A percentile compares a stretch with the other conserved stretches of the same genome.
Conservation (phyloP, 2,329 filamentous ascomycete species). For the Colletotrichum simmondsii region DNA sequence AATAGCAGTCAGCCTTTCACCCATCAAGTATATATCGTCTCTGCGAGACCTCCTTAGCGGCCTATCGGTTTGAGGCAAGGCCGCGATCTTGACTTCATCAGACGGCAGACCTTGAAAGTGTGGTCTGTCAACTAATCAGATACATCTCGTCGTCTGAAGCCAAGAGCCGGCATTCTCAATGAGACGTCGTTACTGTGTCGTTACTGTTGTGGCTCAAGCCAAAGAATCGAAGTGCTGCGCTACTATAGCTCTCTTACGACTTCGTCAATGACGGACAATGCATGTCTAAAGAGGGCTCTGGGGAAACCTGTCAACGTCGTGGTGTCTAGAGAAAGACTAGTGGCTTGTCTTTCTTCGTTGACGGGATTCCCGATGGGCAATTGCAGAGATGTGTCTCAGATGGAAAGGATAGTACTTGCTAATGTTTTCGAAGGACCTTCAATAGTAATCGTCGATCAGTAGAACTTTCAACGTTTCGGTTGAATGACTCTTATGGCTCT, state of each 20-base stretch:
- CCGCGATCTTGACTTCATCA: conserved; percentile 65
- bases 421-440: background rate
- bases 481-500: background rate
- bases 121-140: conserved; percentile 55
- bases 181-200: conserved; percentile 65
- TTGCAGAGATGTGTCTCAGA: background rate
- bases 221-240: background rate
- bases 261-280: background rate
- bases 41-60: conserved; percentile 75
- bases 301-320: background rate
- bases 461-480: background rate
- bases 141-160: conserved; percentile 41
- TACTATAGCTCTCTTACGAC: background rate
- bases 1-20: conserved; percentile 48
- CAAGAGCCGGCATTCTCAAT: conserved; percentile 66
- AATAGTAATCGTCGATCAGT: background rate
- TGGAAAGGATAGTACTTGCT: background rate
- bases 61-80: conserved; percentile 62
- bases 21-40: conserved; percentile 70
- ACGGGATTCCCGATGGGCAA: background rate
- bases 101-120: conserved; percentile 64
- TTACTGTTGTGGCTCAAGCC: conserved; percentile 54
- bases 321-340: background rate
- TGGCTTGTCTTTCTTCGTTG: background rate
- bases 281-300: background rate